These are phyloP conservation scores for Penicillium sp. DNA, from an alignment of 2,329 filamentous ascomycete genomes.

Conservation along the genomic window DNA sequence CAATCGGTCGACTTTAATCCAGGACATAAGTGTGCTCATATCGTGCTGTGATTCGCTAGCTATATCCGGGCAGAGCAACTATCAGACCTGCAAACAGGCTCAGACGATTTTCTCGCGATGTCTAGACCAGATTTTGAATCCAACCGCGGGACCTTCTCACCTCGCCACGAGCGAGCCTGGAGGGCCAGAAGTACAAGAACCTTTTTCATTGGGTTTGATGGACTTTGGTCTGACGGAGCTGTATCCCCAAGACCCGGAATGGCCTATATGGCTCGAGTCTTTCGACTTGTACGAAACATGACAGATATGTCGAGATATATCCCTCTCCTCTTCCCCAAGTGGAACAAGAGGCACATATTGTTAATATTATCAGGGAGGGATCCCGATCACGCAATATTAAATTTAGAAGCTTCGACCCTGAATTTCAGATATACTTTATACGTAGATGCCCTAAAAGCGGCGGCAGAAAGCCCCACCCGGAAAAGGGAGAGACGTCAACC, in stretches of 20 bases:
- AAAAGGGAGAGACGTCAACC: too few relatives aligned
- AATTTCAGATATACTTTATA: too few relatives aligned
- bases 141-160: background rate
- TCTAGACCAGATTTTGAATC: conserved; percentile 2
- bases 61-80: background rate
- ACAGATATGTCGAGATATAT: background rate
- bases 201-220: background rate
- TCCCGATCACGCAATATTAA: too few relatives aligned
- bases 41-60: background rate
- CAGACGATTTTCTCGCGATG: conserved; percentile 2
- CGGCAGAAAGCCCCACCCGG: too few relatives aligned
- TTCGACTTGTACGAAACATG: background rate
- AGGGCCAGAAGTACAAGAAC: background rate
- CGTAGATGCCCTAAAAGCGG: too few relatives aligned
- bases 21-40: background rate
- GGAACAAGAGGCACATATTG: too few relatives aligned
- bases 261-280: background rate
- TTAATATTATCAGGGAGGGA: too few relatives aligned
- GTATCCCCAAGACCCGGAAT: conserved; percentile 1
- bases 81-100: conserved; percentile 1
- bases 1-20: conserved; percentile 2
- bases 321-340: too few relatives aligned
- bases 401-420: too few relatives aligned
- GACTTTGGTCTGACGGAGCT: background rate
- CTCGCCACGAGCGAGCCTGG: background rate